Base-by-base conservation (phyloP, 2,329 filamentous ascomycete genomes). In the Claviceps spartinae region DNA sequence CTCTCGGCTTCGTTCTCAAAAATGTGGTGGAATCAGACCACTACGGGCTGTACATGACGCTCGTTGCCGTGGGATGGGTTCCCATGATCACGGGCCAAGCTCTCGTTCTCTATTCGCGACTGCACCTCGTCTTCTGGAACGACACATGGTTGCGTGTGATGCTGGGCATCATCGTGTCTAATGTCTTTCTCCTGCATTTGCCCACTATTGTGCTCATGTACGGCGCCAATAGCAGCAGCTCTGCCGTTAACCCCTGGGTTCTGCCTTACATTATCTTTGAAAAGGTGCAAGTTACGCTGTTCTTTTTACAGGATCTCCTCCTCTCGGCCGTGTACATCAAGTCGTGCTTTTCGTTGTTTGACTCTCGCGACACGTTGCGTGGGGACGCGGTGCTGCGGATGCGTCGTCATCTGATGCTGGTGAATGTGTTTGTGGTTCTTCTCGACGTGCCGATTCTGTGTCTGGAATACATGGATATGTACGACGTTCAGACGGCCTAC, bases 11-110 rank as follows among this genome's bases (percentile, higher is more conserved):
- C 57, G 50, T 74, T 24, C 61, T 76, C 48, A 74, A 74, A 55
- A 62, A 58, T 18, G 60, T 63, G 20, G 63, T 57, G 22, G 38
- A 57, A 4, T 54, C 54, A 0, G 40, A 54, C 7, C 26, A 53
- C 26, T 56, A 51, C 22, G 53, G 47, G 26, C 36, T 54, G 5
- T 59, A 58, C 41, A 53, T 60, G 40, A 57, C 56, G 4, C 50
- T 60, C 2, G 59, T 60, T 20, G 57, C 58, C 14, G 44, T 56
- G 5, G 61, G 60, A 14, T 64, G 63, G 63, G 56, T 60, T 4
- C 56, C 53, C 2, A 79, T 82, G 75, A 72, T 82, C 0, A 79
- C 77, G 3, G 79, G 79, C 0, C 77, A 82, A 59, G 74, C 74
- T 0, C 57, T 82, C 7, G 79, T 83, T 1, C 67, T 83, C 1